These are phyloP conservation scores for Coniochaeta prunicola DNA, from an alignment of 2,329 filamentous ascomycete species.

Conservation along the genomic window DNA sequence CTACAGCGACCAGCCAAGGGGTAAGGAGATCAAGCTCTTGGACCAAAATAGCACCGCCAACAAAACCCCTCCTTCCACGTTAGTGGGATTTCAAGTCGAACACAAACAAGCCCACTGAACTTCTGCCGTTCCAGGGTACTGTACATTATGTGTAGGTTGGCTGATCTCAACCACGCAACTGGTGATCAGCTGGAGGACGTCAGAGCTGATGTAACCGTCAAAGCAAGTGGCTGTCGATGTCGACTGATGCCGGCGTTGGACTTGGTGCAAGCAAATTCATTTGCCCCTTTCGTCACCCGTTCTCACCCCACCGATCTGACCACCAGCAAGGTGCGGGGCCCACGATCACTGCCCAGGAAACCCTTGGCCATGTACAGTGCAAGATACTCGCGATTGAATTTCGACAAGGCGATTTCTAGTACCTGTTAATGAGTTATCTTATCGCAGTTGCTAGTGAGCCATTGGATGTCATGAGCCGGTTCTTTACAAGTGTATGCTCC, in stretches of 20 bases:
- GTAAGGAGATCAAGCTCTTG: not conserved
- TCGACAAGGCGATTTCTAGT: too few relatives aligned
- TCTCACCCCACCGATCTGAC: not conserved
- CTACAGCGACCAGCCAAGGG: not conserved
- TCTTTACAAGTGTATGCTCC: not conserved
- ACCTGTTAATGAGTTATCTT: too few relatives aligned
- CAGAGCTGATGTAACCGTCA: not conserved
- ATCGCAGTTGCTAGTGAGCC: too few relatives aligned
- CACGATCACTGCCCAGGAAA: too few relatives aligned
- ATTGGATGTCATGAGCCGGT: not conserved
- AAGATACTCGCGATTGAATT: too few relatives aligned
- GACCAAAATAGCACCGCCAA: not conserved
- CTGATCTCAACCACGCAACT: not conserved
- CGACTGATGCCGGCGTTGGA: not conserved
- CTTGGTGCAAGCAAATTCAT: not conserved
- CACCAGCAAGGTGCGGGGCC: not conserved
- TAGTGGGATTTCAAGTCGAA: too few relatives aligned
- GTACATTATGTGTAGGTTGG: not conserved
- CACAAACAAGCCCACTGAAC: too few relatives aligned
- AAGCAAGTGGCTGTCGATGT: not conserved
- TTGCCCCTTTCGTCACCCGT: constrained; percentile 1
- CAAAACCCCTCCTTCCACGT: not conserved
- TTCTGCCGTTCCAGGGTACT: too few relatives aligned
- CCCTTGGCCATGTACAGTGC: not conserved
- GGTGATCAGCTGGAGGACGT: not conserved